A percentile compares a stretch with the other conserved stretches of the same genome.
These are phyloP conservation scores for Nemophila menziesii DNA, from an alignment of 257 asterid genomes.

Conservation along the genomic window DNA sequence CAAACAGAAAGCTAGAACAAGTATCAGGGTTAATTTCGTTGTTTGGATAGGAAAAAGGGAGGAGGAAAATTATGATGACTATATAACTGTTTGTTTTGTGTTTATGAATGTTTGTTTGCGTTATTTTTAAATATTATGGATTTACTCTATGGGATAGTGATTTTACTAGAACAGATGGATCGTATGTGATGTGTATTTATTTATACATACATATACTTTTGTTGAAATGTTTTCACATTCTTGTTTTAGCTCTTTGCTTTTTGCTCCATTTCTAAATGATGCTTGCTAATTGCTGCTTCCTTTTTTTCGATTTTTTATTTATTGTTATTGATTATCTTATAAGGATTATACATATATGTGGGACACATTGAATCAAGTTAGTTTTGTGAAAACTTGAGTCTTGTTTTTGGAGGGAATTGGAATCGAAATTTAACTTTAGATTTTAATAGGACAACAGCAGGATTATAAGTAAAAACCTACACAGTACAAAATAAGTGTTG, in stretches of 20 bases:
- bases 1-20: conserved; percentile 14
- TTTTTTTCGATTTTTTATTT: no score
- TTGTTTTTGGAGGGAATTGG: no score
- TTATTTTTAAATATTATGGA: conserved; percentile 25
- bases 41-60: conserved; percentile 37
- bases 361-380: no score
- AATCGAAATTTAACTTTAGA: no score
- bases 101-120: conserved; percentile 8
- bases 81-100: conserved; percentile 48
- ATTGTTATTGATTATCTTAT: no score
- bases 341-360: no score
- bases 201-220: conserved; percentile 18
- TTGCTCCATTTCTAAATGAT: no score
- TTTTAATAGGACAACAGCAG: no score
- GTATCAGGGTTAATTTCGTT: conserved; percentile 41
- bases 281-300: no score
- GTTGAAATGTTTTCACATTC: conserved; percentile 14
- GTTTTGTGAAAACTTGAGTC: no score
- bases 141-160: conserved; percentile 39
- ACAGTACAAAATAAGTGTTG: no score
- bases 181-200: conserved; percentile 27
- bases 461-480: no score
- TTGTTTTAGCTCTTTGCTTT: conserved; percentile 4
- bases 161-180: conserved; percentile 32
- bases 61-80: conserved; percentile 26